phyloP scores from a whole-genome alignment of 2,329 filamentous ascomycete genomes.

The Paecilomyces sp. region DNA sequence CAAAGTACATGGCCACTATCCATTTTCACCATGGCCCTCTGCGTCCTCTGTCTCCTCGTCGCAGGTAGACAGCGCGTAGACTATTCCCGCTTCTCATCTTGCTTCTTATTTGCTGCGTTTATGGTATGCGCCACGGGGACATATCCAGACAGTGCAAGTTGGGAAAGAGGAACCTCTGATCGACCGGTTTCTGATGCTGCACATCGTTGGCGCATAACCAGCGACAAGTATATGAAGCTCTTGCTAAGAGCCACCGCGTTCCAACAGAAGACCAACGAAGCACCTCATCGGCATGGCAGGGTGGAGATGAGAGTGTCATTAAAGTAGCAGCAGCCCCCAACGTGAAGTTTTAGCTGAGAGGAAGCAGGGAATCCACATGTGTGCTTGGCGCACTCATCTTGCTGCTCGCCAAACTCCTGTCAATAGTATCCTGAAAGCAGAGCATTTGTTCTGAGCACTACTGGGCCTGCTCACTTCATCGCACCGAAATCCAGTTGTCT shows the following conservation, averaged over 20 bases:
- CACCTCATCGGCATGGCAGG: too few relatives aligned
- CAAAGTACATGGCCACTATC: background rate
- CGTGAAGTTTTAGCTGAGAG: too few relatives aligned
- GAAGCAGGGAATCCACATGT: too few relatives aligned
- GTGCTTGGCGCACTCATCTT: background rate
- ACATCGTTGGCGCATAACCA: background rate
- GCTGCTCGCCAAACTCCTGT: background rate
- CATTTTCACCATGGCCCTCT: background rate
- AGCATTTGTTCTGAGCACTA: background rate
- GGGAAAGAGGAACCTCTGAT: background rate
- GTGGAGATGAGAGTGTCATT: too few relatives aligned
- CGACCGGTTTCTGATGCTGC: background rate
- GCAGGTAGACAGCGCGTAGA: background rate
- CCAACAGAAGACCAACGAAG: too few relatives aligned
- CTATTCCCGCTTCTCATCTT: background rate
- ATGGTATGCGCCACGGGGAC: background rate
- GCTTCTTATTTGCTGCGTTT: background rate
- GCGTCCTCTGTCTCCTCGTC: background rate
- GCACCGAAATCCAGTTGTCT: slow-evolving; percentile 72
- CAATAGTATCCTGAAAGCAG: background rate
- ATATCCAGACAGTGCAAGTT: background rate
- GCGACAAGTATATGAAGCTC: too few relatives aligned
- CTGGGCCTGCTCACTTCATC: slow-evolving; percentile 12
- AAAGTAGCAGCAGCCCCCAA: too few relatives aligned
- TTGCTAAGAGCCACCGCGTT: too few relatives aligned